Evolutionary conservation across 805 yeast species (phyloP).

Genomic region (Candida wancherniae): DNA sequence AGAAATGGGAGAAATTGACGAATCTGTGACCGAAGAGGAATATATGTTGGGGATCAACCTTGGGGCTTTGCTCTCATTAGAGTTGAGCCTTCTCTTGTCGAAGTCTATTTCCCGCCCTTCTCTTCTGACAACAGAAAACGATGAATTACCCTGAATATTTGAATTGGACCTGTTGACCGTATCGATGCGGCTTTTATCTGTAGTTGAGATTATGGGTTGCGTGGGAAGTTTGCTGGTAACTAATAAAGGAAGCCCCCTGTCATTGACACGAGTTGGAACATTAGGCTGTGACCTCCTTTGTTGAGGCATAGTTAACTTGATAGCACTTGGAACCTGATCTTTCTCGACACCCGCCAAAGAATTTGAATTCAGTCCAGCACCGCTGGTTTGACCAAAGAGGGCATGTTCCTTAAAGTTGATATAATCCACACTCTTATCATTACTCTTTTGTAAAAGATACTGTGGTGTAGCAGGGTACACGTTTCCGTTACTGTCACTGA

Average conservation of each 20-base stretch:
- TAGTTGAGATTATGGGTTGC: conserved; percentile 1
- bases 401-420: conserved; percentile 54
- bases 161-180: not conserved
- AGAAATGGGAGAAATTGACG: conserved; percentile 28
- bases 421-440: conserved; percentile 46
- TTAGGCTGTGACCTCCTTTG: conserved; percentile 10
- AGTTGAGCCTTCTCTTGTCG: conserved; percentile 72
- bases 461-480: conserved; percentile 67
- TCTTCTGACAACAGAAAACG: conserved; percentile 65
- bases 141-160: conserved; percentile 7
- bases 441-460: conserved; percentile 46
- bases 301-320: conserved; percentile 16
- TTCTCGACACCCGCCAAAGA: not conserved
- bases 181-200: too few relatives aligned
- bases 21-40: conserved; percentile 15
- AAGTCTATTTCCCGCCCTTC: conserved; percentile 75
- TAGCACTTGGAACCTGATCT: conserved; percentile 2
- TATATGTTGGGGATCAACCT: conserved; percentile 22
- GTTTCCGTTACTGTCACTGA: conserved; percentile 34
- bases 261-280: conserved; percentile 1
- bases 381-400: not conserved
- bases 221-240: conserved; percentile 31
- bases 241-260: conserved; percentile 6
- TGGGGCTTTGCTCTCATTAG: conserved; percentile 50
- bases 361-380: not conserved